Evolutionary conservation across 129 eudicot species (phyloP), one percentile per base, ranked within the genome.

Genomic region (Heracleum sosnowskyi): DNA sequence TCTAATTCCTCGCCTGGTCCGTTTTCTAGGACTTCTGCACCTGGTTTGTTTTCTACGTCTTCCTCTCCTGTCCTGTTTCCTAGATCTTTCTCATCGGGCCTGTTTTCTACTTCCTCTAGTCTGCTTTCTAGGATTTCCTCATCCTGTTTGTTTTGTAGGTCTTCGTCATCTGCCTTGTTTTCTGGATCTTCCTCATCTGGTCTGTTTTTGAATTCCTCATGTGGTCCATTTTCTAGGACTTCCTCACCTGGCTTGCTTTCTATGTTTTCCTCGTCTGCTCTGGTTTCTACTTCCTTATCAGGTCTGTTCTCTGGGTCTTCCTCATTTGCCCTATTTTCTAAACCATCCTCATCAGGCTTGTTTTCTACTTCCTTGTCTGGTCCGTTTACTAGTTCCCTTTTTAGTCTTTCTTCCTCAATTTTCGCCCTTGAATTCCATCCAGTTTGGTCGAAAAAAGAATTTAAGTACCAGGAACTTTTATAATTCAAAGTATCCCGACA

Each of bases 401-500:
- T 46, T 20, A 17, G 24, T 74, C 37, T 74, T 12, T 45, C 51
- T 42, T 86, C 87, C 63, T 84, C 85, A 28, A 51, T 57, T 17
- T 75, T 77, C 0, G 69, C 86, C 51, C 84, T 77, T 3, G 88
- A 69, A 13, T 84, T 88, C 66, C 81, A 83, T 63, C 73, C 62
- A 16, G 72, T 79, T 0, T 79, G 76, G 75, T 92, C 97, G 62
- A 92, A 90, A 81, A 92, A 90, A 37, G 53, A 42, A 55, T 89
- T 88, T 24, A 90, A 88, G 80, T 90, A 88, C 96, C 93, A 90
- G 15, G 90, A 78, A 39, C 91, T 80, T 41, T 84, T 86, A 64
- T 92, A 96, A 69, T 76, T 86, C 87, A 87, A 85, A 10, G 79
- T 81, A 41, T 90, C 89, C 76, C 78, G 63, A 29, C 35, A 36